Base-by-base conservation (phyloP, 176 grass and related monocot genomes). In the Rhipidocladum racemiflorum region DNA sequence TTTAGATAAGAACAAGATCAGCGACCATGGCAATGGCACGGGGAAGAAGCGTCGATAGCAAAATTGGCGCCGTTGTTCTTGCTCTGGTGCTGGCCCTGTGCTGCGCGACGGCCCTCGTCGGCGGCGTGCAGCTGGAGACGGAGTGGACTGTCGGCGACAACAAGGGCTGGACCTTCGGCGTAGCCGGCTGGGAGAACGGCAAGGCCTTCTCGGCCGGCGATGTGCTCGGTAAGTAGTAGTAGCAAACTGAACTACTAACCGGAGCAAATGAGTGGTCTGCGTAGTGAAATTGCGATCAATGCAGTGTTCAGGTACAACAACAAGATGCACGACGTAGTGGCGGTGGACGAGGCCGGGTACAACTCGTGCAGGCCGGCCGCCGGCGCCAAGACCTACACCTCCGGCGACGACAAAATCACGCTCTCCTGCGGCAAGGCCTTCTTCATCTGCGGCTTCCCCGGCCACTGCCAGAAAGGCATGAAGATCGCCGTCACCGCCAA, bases 121-220 rank as follows among this genome's bases (percentile, higher is more conserved):
- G 38, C n/a, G 68, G 36, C 27, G 36, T 21, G 51, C 1, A n/a
- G 2, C 21, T 3, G 40, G 1, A 28, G 21, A 76, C 4, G 24
- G 60, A 83, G 24, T 79, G 78, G 70, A 32, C 43, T 17, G 83
- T 92, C 57, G 90, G 90, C 21, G 83, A 83, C 18, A 0, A 4
- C 11, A 21, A 10, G 2, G 78, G 86, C 24, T 92, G 90, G 90
- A 74, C 32, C 28, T 79, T 83, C 78, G 64, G 21, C 73, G 7
- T 80, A 21, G 30, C 34, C n/a, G 32, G 60, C 50, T 83, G 90
- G 83, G 25, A 68, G 38, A 68, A 35, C 1, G 82, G 74, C 46
- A 89, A 80, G 86, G 15, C 32, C 79, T 83, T 92, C 66, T 38
- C 9, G 3, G 55, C 68, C 11, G 79, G 90, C 51, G 90, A 92